Percentiles rank a stretch among this genome's conserved stretches.
phyloP scores from a whole-genome alignment of 148 eudicot genomes.

The Mesembryanthemum crystallinum region DNA sequence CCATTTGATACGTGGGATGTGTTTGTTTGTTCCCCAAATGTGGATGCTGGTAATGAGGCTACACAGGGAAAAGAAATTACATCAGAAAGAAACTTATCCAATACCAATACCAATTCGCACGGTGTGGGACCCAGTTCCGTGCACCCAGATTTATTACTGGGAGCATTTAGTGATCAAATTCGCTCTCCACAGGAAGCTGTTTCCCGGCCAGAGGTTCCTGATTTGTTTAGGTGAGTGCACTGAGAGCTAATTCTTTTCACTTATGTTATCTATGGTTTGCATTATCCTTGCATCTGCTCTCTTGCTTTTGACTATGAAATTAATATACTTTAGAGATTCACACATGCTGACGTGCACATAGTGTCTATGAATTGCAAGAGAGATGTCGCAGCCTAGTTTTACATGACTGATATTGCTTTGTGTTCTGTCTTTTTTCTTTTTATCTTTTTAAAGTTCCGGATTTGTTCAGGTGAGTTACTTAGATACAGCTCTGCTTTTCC shows the following conservation, averaged over 20 bases:
- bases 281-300: not conserved
- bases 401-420: too few species aligned
- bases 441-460: too few species aligned
- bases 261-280: not conserved
- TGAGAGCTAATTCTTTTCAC: not conserved
- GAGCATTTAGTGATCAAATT: constrained; percentile 28
- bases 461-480: too few species aligned
- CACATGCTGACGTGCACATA: too few species aligned
- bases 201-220: constrained; percentile 34
- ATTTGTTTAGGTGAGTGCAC: constrained; percentile 44
- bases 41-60: constrained; percentile 21
- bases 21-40: constrained; percentile 26
- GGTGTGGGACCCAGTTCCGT: constrained; percentile 37
- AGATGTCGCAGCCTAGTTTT: too few species aligned
- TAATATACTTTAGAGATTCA: too few species aligned
- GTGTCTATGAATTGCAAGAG: too few species aligned
- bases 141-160: constrained; percentile 41
- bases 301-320: too few species aligned
- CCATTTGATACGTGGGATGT: constrained; percentile 40
- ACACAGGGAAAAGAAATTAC: constrained; percentile 18
- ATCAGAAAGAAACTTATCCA: constrained; percentile 32
- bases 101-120: constrained; percentile 32
- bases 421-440: too few species aligned
- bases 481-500: too few species aligned
- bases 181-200: constrained; percentile 27